Percentiles rank a stretch among this genome's conserved stretches.
phyloP scores from a whole-genome alignment of 805 yeast genomes.

The Starmerella floris region DNA sequence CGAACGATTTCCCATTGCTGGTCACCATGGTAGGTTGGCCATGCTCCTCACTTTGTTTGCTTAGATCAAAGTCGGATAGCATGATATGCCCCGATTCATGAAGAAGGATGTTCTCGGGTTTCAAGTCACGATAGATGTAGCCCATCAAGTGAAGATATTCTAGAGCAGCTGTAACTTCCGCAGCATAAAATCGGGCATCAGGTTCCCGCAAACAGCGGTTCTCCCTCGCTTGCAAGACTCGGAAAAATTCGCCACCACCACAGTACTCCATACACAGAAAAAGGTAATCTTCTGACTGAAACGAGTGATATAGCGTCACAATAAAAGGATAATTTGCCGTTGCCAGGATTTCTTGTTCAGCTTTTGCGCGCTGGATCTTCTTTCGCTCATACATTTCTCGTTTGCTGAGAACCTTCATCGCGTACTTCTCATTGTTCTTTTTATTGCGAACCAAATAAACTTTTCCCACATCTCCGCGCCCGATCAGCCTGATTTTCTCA shows the following conservation, averaged over 20 bases:
- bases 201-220: conserved; percentile 73
- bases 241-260: conserved; percentile 97
- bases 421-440: conserved; percentile 58
- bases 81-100: conserved; percentile 97
- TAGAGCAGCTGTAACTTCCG: conserved; percentile 93
- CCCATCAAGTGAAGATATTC: conserved; percentile 96
- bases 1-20: conserved; percentile 18
- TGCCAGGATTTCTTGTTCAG: conserved; percentile 93
- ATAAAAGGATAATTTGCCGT: conserved; percentile 95
- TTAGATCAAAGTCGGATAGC: conserved; percentile 91
- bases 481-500: conserved; percentile 78
- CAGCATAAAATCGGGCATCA: conserved; percentile 88
- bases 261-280: conserved; percentile 97
- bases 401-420: conserved; percentile 83
- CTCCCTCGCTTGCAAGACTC: conserved; percentile 85
- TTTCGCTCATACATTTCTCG: conserved; percentile 91
- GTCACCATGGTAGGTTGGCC: conserved; percentile 61
- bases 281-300: conserved; percentile 82
- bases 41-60: conserved; percentile 69
- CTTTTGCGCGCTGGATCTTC: conserved; percentile 84
- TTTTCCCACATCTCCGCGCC: conserved; percentile 96
- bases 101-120: conserved; percentile 86
- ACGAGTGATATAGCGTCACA: conserved; percentile 89
- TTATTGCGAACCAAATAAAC: conserved; percentile 86
- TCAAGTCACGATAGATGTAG: conserved; percentile 86